Conservation (phyloP, 2,329 filamentous ascomycete species). For the Trichoderma sp. region DNA sequence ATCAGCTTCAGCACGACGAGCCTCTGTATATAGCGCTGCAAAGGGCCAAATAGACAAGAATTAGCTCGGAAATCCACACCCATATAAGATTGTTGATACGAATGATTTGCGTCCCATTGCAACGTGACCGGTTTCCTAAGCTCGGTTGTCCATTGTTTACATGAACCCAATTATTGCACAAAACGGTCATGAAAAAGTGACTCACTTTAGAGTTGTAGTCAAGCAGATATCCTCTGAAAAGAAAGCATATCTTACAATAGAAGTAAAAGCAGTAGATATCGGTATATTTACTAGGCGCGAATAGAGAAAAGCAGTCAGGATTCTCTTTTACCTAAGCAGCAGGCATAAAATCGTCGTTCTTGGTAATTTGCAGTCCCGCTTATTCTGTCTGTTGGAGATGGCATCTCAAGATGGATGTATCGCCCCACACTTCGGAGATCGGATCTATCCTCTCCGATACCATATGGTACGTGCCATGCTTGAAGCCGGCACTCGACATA, state of each 20-base stretch:
- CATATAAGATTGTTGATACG: neutral
- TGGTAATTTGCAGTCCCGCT: neutral
- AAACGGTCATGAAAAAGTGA: neutral
- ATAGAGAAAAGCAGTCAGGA: neutral
- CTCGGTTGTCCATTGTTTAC: neutral
- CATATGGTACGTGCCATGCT: neutral
- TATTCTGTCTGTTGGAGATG: neutral
- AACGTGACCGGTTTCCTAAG: neutral
- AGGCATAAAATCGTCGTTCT: neutral
- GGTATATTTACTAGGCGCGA: neutral
- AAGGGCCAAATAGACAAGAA: neutral
- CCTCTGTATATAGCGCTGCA: neutral
- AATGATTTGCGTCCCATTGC: neutral
- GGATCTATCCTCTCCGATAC: slow-evolving; percentile 3
- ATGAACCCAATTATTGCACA: neutral
- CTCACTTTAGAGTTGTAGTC: neutral
- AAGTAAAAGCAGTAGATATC: neutral
- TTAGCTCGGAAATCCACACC: neutral
- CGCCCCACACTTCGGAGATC: slow-evolving; percentile 13
- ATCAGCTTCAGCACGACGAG: neutral
- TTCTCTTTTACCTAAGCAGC: neutral
- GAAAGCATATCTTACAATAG: neutral
- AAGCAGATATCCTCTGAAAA: neutral
- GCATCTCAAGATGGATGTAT: neutral
- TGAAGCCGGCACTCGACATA: neutral